Evolutionary conservation across 2,329 filamentous ascomycete genomes (phyloP), one percentile per base, ranked within the genome.

Genomic region (Magnaporthiopsis poae): DNA sequence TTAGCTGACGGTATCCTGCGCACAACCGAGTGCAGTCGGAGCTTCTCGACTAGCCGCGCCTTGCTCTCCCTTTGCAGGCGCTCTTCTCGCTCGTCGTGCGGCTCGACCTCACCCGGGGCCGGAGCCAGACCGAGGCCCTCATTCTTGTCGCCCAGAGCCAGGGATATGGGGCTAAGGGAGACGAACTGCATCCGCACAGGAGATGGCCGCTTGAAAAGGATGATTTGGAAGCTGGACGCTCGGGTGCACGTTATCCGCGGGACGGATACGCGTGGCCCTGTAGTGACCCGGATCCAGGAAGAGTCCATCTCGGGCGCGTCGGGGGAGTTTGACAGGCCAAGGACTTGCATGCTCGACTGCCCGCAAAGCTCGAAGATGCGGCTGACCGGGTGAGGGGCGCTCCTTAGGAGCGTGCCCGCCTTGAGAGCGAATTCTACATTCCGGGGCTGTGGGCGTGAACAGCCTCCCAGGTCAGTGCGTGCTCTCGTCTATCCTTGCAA

Each of bases 131-230:
- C 61, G 27, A 67, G 60, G 35, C 62, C 72, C 64, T 77, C 63
- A 74, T 80, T 67, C 71, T 94, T 92, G 73, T 94, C 90, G 2
- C 85, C 90, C 18, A 99, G 80, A 0, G 92, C 92, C 60, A 99
- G 82, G 0, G 92, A 89, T 65, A 99, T 98, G 0, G 95, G 94
- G 35, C 87, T 86, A 27, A 97, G 81, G 0, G 95, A 99, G 71
- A 98, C 89, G 76, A 98, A 99, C 77, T 99, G 94, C 95, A 99
- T 98, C 66, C 88, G 86, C 39, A 84, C 87, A 0, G 95, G 94
- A 67, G 90, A 85, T 0, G 95, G 95, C 62, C 93, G 84, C 72
- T 96, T 88, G 77, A 96, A 99, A 67, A 96, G 82, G 67, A 98
- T 90, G 61, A 97, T 85, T 74, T 99, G 95, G 62, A 96, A 86